phyloP scores from a whole-genome alignment of 495 filamentous ascomycete genomes.

The Terfezia boudieri region DNA sequence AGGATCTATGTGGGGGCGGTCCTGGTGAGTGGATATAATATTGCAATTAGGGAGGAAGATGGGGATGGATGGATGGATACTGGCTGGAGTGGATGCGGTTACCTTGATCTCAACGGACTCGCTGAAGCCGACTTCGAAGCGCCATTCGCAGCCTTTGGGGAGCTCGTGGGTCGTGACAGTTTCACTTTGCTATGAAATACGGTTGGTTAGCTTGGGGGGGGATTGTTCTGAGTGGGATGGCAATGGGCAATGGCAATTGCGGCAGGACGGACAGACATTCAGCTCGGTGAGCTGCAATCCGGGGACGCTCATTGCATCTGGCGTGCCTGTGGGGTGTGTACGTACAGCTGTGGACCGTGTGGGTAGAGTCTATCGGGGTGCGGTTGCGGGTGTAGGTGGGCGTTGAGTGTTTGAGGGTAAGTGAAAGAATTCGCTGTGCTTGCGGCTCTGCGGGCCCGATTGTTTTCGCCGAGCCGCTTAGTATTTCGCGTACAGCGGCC shows the following conservation, averaged over 20 bases:
- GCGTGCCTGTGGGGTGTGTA: too few species aligned
- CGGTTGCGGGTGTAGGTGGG: too few species aligned
- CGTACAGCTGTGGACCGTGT: too few species aligned
- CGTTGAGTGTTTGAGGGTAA: too few species aligned
- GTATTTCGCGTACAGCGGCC: too few species aligned
- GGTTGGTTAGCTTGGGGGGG: neutral
- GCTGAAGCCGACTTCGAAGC: conserved; percentile 65
- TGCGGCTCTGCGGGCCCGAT: too few species aligned
- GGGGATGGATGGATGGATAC: neutral
- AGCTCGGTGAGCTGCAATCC: conserved; percentile 16
- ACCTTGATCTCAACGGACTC: conserved; percentile 40
- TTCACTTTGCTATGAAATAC: conserved; percentile 1
- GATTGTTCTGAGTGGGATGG: neutral
- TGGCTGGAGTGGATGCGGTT: conserved; percentile 3
- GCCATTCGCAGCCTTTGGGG: conserved; percentile 47
- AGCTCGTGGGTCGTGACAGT: conserved; percentile 20
- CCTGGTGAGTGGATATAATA: neutral
- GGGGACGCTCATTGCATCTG: conserved; percentile 11
- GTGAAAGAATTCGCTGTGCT: too few species aligned
- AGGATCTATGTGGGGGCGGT: conserved; percentile 31
- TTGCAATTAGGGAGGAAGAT: neutral
- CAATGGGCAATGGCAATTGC: conserved; percentile 3
- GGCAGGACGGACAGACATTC: conserved; percentile 13
- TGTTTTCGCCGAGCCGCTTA: too few species aligned
- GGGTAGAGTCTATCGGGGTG: too few species aligned